phyloP scores from a whole-genome alignment of 2,329 filamentous ascomycete genomes.

The Clonostachys chloroleuca region DNA sequence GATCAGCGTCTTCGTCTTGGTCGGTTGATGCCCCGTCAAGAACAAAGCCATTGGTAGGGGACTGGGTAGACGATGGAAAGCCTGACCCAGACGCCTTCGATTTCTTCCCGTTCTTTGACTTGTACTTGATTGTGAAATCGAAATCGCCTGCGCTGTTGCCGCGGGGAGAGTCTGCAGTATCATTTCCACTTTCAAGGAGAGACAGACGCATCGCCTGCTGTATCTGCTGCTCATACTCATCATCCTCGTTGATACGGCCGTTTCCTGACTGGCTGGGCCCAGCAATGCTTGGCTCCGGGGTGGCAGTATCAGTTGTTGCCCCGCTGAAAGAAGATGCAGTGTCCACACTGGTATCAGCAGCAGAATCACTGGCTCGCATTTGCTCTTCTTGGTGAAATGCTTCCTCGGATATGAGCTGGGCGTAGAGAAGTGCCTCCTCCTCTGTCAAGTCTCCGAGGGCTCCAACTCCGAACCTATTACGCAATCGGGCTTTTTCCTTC shows the following conservation, averaged over 20 bases:
- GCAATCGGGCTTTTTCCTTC: constrained; percentile 67
- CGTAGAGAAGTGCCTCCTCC: constrained; percentile 61
- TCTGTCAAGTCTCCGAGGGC: constrained; percentile 59
- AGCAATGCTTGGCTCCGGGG: constrained; percentile 49
- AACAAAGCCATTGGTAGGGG: constrained; percentile 25
- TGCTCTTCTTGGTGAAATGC: constrained; percentile 52
- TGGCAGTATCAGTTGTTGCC: constrained; percentile 41
- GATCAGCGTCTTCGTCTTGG: constrained; percentile 42
- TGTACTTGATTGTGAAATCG: constrained; percentile 46
- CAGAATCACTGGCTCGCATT: constrained; percentile 41
- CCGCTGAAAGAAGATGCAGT: constrained; percentile 34
- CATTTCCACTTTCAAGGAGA: constrained; percentile 50
- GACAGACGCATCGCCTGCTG: constrained; percentile 60
- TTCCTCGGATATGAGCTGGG: constrained; percentile 63
- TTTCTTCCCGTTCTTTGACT: constrained; percentile 32
- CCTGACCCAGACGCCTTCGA: constrained; percentile 23
- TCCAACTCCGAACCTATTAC: constrained; percentile 79
- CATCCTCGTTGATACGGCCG: constrained; percentile 27
- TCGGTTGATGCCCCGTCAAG: background rate
- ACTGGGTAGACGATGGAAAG: constrained; percentile 21
- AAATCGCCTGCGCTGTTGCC: constrained; percentile 42
- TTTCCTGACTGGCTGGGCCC: constrained; percentile 27
- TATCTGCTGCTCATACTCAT: constrained; percentile 56
- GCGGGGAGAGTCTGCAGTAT: constrained; percentile 36
- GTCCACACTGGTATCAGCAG: constrained; percentile 39